Conservation (phyloP, 2,329 filamentous ascomycete species). For the Apiospora kogelbergensis region DNA sequence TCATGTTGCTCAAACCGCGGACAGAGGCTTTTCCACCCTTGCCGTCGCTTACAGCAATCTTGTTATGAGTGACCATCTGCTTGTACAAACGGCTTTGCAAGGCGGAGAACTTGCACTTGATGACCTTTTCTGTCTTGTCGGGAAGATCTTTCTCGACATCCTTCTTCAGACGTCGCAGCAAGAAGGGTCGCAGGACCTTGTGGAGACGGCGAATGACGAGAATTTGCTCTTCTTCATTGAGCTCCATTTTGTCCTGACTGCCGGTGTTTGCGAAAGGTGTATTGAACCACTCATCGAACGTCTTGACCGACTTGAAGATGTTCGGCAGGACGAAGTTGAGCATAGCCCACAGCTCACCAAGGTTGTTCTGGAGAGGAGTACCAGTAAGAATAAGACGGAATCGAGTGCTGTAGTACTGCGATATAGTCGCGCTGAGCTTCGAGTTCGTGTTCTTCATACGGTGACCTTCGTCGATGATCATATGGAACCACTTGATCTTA, state of each 20-base stretch:
- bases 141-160: conserved; percentile 98
- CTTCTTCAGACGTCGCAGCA: conserved; percentile 97
- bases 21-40: conserved; percentile 94
- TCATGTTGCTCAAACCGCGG: conserved; percentile 97
- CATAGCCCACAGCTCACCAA: conserved; percentile 94
- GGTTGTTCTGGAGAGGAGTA: conserved; percentile 95
- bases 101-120: conserved; percentile 98
- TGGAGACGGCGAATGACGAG: conserved; percentile 97
- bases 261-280: conserved; percentile 98
- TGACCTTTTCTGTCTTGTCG: conserved; percentile 98
- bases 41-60: conserved; percentile 88
- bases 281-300: conserved; percentile 99
- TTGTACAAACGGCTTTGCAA: conserved; percentile 94
- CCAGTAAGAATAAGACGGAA: conserved; percentile 97
- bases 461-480: conserved; percentile 99
- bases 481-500: conserved; percentile 99
- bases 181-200: conserved; percentile 95
- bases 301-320: conserved; percentile 99
- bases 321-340: conserved; percentile 97
- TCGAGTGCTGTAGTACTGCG: conserved; percentile 90
- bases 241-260: conserved; percentile 96
- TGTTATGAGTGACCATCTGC: conserved; percentile 95
- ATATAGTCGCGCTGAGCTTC: conserved; percentile 92
- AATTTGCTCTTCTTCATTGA: conserved; percentile 99
- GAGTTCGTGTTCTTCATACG: conserved; percentile 99